Conservation (phyloP, 805 yeast species). For the Metschnikowia hibisci region DNA sequence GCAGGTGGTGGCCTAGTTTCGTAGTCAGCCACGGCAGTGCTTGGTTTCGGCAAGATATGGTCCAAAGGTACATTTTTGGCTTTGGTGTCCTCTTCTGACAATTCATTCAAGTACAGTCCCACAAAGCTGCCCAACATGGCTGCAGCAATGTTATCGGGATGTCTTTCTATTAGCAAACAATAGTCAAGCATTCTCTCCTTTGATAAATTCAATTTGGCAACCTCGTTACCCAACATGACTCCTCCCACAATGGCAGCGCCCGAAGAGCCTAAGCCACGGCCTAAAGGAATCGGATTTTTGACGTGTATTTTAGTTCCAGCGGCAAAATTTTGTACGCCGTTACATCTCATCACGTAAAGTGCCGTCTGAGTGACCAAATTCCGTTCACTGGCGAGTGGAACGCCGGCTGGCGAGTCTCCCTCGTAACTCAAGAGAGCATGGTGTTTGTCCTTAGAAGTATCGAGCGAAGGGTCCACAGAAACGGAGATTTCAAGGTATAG, state of each 20-base stretch:
- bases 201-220: slow-evolving; percentile 67
- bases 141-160: slow-evolving; percentile 97
- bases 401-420: slow-evolving; percentile 76
- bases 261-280: slow-evolving; percentile 95
- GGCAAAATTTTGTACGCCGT: slow-evolving; percentile 73
- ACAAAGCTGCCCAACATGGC: slow-evolving; percentile 99
- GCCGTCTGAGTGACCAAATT: slow-evolving; percentile 93
- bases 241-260: slow-evolving; percentile 99
- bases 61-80: slow-evolving; percentile 81
- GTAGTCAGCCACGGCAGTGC: slow-evolving; percentile 54
- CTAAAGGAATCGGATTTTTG: slow-evolving; percentile 88
- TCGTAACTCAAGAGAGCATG: slow-evolving; percentile 69
- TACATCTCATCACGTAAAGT: slow-evolving; percentile 82
- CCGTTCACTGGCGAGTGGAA: slow-evolving; percentile 72
- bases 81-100: slow-evolving; percentile 65
- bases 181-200: slow-evolving; percentile 87
- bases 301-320: slow-evolving; percentile 77
- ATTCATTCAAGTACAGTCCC: slow-evolving; percentile 85
- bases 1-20: slow-evolving; percentile 58
- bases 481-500: slow-evolving; percentile 70
- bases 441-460: slow-evolving; percentile 55
- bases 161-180: slow-evolving; percentile 95
- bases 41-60: slow-evolving; percentile 72
- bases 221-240: slow-evolving; percentile 80
- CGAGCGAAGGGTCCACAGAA: slow-evolving; percentile 48